A percentile compares a stretch with the other conserved stretches of the same genome.
phyloP scores from a whole-genome alignment of 2,329 filamentous ascomycete genomes.

The Trichoderma endophyticum region DNA sequence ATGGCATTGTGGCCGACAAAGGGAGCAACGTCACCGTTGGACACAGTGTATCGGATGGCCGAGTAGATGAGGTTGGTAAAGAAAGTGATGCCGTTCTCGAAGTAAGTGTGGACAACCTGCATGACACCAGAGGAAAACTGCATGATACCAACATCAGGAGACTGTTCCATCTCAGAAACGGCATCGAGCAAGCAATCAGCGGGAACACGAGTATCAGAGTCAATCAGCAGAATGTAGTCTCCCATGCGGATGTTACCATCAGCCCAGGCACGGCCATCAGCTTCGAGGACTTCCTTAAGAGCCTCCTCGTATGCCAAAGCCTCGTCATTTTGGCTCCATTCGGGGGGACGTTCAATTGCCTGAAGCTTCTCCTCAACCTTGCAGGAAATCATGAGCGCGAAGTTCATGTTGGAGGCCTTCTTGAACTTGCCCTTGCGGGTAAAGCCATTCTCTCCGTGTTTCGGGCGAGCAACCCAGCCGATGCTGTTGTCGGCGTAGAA shows the following conservation, averaged over 20 bases:
- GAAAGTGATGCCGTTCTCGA: slow-evolving; percentile 68
- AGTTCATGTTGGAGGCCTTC: slow-evolving; percentile 74
- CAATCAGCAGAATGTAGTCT: slow-evolving; percentile 73
- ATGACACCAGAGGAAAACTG: slow-evolving; percentile 76
- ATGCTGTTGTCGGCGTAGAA: slow-evolving; percentile 68
- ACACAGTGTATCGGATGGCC: slow-evolving; percentile 73
- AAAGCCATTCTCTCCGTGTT: slow-evolving; percentile 62
- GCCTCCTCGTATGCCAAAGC: slow-evolving; percentile 62
- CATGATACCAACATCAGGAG: slow-evolving; percentile 73
- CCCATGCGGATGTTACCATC: slow-evolving; percentile 83
- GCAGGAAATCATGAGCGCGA: slow-evolving; percentile 63
- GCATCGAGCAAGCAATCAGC: slow-evolving; percentile 74
- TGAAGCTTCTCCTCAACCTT: slow-evolving; percentile 68
- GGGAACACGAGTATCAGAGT: slow-evolving; percentile 77
- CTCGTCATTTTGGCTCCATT: slow-evolving; percentile 69
- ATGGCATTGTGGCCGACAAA: slow-evolving; percentile 81
- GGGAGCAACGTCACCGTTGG: slow-evolving; percentile 72
- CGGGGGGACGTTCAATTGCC: slow-evolving; percentile 51
- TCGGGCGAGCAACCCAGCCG: slow-evolving; percentile 65
- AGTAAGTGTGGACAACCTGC: slow-evolving; percentile 73
- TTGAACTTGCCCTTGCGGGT: slow-evolving; percentile 63
- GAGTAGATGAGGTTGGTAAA: slow-evolving; percentile 74
- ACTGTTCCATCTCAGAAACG: slow-evolving; percentile 78
- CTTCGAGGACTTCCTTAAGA: slow-evolving; percentile 63
- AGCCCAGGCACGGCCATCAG: slow-evolving; percentile 70